These are phyloP conservation scores for Mycena belliarum DNA, from an alignment of 768 basidiomycete species.

Conservation along the genomic window DNA sequence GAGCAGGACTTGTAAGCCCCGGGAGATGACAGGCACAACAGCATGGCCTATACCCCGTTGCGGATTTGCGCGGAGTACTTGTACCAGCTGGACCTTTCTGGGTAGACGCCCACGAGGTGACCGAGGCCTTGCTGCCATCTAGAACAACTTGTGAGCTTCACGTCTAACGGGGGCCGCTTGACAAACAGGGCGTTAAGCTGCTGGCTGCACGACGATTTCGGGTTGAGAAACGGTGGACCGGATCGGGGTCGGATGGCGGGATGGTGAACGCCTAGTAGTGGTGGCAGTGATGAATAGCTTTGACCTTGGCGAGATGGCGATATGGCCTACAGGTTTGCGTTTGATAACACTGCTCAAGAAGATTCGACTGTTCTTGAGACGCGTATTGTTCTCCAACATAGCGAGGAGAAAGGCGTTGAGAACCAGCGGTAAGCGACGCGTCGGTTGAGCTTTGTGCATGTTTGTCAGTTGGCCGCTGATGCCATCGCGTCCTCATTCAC, in stretches of 20 bases:
- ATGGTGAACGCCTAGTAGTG: conserved; percentile 12
- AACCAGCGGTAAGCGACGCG: neutral
- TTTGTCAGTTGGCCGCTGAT: too few species aligned
- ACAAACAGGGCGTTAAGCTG: conserved; percentile 12
- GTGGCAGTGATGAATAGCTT: neutral
- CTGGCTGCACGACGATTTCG: conserved; percentile 10
- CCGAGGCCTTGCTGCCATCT: conserved; percentile 15
- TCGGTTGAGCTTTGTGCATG: neutral
- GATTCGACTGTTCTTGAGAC: too few species aligned
- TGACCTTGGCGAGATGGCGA: neutral
- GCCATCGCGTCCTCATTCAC: too few species aligned
- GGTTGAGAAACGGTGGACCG: conserved; percentile 18
- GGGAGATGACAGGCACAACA: conserved; percentile 15
- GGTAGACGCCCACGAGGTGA: conserved; percentile 10
- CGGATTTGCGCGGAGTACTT: conserved; percentile 4
- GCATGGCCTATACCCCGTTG: neutral
- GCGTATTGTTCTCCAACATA: conserved; percentile 9
- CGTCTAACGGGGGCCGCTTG: too few species aligned
- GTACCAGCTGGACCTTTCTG: neutral
- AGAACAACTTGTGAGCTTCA: neutral
- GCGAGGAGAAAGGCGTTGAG: neutral
- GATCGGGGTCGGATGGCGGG: conserved; percentile 21
- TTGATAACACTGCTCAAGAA: conserved; percentile 9
- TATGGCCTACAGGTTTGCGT: conserved; percentile 3
- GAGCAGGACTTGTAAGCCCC: neutral